phyloP scores from a whole-genome alignment of 352 stramenopile species.

The Lagenidium sp. region DNA sequence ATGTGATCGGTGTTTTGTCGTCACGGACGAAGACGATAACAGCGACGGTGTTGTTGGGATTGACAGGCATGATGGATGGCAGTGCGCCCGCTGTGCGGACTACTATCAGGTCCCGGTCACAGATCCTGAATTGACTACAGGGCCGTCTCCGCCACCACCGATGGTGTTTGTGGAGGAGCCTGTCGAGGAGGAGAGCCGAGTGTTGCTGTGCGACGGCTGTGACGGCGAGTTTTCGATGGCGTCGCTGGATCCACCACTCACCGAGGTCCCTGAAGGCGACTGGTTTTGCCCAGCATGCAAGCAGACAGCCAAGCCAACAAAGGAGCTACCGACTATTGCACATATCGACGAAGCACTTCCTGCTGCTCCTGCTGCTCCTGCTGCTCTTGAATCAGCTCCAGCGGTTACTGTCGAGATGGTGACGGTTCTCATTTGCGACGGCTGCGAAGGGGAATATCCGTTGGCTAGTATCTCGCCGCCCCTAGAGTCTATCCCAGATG shows the following conservation, averaged over 20 bases:
- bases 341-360: too few species aligned
- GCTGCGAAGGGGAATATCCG: slow-evolving; percentile 58
- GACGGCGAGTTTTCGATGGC: slow-evolving; percentile 52
- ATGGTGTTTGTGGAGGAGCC: too few species aligned
- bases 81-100: too few species aligned
- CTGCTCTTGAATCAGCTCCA: too few species aligned
- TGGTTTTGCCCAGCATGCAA: slow-evolving; percentile 34
- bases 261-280: slow-evolving; percentile 30
- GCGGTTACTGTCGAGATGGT: slow-evolving; percentile 8
- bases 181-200: slow-evolving; percentile 18
- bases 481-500: slow-evolving; percentile 26
- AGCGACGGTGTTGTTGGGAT: slow-evolving; percentile 14
- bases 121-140: slow-evolving; percentile 22
- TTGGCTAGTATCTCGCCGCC: slow-evolving; percentile 33
- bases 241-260: slow-evolving; percentile 32
- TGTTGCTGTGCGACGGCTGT: slow-evolving; percentile 63
- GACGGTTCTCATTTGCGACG: slow-evolving; percentile 53
- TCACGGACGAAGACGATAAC: slow-evolving; percentile 6
- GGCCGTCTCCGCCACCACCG: too few species aligned
- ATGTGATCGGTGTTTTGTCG: slow-evolving; percentile 11
- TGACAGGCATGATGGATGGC: too few species aligned
- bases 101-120: too few species aligned
- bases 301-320: too few species aligned
- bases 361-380: too few species aligned
- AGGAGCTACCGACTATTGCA: too few species aligned